phyloP scores from a whole-genome alignment of 257 asterid genomes.

The Capsicum pubescens region DNA sequence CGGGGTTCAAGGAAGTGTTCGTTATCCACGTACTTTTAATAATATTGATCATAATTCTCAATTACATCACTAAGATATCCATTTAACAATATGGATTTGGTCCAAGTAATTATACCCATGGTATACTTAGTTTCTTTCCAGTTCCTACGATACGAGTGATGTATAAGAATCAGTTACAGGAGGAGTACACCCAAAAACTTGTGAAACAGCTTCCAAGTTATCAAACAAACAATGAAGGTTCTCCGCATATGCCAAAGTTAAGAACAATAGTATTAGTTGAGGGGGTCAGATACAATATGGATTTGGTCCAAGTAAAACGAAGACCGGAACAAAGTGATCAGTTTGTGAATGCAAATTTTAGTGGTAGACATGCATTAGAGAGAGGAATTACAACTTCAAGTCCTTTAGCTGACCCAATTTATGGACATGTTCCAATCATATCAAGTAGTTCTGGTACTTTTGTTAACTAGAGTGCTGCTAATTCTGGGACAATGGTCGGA shows the following conservation, averaged over 20 bases:
- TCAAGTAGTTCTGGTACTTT: neutral
- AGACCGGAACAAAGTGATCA: neutral
- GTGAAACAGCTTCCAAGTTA: too few relatives aligned
- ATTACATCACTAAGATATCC: neutral
- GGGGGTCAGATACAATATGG: neutral
- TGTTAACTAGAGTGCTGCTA: neutral
- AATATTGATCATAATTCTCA: neutral
- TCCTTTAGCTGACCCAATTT: neutral
- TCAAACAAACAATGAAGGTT: too few relatives aligned
- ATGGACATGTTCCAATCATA: neutral
- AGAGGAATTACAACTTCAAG: neutral
- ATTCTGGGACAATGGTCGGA: neutral
- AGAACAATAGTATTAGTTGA: too few relatives aligned
- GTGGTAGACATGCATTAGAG: neutral
- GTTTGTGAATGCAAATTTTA: neutral
- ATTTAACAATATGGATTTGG: too few relatives aligned
- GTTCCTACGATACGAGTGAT: too few relatives aligned
- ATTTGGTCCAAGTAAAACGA: neutral
- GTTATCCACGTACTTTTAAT: neutral
- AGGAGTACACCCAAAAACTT: too few relatives aligned
- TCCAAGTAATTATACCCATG: too few relatives aligned
- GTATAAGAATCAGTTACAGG: too few relatives aligned
- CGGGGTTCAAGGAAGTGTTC: neutral
- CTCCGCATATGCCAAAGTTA: too few relatives aligned
- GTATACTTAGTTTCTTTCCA: too few relatives aligned